Base-by-base conservation (phyloP, 352 stramenopile genomes). In the Pythium dissotocum region DNA sequence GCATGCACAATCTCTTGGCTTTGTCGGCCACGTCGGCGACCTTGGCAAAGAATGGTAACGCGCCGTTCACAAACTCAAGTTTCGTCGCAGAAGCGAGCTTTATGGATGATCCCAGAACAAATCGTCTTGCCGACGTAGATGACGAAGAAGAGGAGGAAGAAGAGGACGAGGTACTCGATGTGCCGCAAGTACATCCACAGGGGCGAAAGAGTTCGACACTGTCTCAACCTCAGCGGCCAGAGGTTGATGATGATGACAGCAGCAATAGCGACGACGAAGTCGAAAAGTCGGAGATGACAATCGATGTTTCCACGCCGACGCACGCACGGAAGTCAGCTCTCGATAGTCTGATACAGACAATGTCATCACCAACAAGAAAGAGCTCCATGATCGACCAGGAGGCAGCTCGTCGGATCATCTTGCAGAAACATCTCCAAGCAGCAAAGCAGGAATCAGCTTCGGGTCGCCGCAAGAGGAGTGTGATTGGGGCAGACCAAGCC, bases 401-500 rank as follows among this genome's bases (percentile, higher is more conserved):
- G 21, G 73, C 78, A 26, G 79, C 72, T 9, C 73, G 82, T 24
- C 72, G 77, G 32, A 64, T 82, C 3, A 64, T 87, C 18, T 63
- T 88, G 7, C 72, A 85, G 38, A 87, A 83, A 36, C 81, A 90
- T 51, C 65, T 86, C 21, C 46, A 72, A 16, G 71, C 74, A 26
- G 61, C 58, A 0, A 69, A 65, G 0, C 9, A 49, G 36, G 56
- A 58, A 5, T 0, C 38, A 4, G 7, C 32, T n/a, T 6, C 56
- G 9, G 18, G 18, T 32, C 46, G n/a, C 5, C 18, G 46, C 3
- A 53, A 53, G 46, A 53, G 46, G n/a, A 18, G 6, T 1, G 5
- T 53, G 46, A 28, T 53, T 24, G 46, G 18, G n/a, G n/a, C 46
- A 1, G 36, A 62, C 14, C 55, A 32, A 66, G 32, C 61, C 36